Evolutionary conservation across 2,329 filamentous ascomycete species (phyloP).

Genomic region (Cladosporium sp.): DNA sequence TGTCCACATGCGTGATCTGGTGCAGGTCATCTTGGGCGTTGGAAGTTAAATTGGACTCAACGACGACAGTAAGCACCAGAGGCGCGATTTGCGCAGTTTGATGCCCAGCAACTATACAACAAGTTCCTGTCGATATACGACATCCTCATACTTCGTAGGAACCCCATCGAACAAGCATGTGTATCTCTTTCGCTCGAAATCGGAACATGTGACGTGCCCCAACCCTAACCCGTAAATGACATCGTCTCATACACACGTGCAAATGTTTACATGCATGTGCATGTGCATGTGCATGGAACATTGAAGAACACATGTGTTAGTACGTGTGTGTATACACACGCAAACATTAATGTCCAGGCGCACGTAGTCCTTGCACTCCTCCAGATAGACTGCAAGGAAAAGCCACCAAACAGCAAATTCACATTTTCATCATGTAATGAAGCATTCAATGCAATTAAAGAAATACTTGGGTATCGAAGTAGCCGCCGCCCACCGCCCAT

Average conservation of each 20-base stretch:
- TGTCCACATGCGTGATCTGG: not conserved
- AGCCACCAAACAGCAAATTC: not conserved
- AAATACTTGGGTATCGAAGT: conserved; percentile 12
- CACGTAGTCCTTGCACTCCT: not conserved
- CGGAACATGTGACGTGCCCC: not conserved
- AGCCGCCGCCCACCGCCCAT: not conserved
- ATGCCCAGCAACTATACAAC: not conserved
- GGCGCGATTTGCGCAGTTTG: not conserved
- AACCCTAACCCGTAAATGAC: not conserved
- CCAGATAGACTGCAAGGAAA: not conserved
- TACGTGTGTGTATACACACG: not conserved
- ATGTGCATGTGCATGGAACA: not conserved
- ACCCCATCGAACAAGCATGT: not conserved
- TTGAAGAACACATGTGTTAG: no score
- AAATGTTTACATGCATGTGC: not conserved
- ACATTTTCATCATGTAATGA: not conserved
- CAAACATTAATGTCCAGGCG: not conserved
- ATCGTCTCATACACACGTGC: not conserved
- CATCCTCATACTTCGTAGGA: not conserved
- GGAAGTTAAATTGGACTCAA: not conserved
- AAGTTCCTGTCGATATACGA: not conserved
- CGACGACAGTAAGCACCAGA: not conserved
- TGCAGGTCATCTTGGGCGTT: not conserved
- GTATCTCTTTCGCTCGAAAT: not conserved
- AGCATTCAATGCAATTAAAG: not conserved